Percentiles rank a stretch among this genome's conserved stretches.
phyloP scores from a whole-genome alignment of 192 early-diverging fungal genomes.

The Podila horticola region DNA sequence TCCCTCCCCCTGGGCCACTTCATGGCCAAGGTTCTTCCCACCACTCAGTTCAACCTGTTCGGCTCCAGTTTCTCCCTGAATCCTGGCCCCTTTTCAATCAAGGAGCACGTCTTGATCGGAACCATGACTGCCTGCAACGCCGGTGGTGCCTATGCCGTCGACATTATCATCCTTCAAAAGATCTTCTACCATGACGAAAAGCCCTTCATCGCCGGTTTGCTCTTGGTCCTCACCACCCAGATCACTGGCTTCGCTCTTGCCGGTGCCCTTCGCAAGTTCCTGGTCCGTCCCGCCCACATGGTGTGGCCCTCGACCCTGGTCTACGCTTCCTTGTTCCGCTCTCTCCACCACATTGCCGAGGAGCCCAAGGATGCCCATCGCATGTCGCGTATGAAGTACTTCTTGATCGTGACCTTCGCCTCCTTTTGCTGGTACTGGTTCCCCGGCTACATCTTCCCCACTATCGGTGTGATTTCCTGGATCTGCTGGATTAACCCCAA shows the following conservation, averaged over 20 bases:
- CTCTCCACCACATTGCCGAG: constrained; percentile 63
- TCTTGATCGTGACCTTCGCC: constrained; percentile 56
- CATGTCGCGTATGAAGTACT: constrained; percentile 63
- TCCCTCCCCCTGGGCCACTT: constrained; percentile 57
- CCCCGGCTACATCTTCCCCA: constrained; percentile 59
- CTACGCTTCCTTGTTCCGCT: constrained; percentile 77
- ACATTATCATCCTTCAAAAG: constrained; percentile 57
- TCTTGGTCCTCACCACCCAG: constrained; percentile 62
- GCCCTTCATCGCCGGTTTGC: constrained; percentile 56
- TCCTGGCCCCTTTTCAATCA: constrained; percentile 69
- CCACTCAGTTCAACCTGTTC: constrained; percentile 49
- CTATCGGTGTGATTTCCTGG: constrained; percentile 54
- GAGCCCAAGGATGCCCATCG: constrained; percentile 2
- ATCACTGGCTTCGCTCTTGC: constrained; percentile 68
- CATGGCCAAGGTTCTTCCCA: constrained; percentile 55
- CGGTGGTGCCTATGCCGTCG: constrained; percentile 57
- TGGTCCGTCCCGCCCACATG: constrained; percentile 85
- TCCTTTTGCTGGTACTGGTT: constrained; percentile 65
- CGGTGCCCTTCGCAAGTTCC: constrained; percentile 76
- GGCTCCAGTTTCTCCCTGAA: constrained; percentile 57
- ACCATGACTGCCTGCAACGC: constrained; percentile 57
- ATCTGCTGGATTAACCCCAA: constrained; percentile 56
- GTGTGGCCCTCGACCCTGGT: constrained; percentile 82
- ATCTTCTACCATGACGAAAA: constrained; percentile 60
- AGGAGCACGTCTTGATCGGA: constrained; percentile 70